Evolutionary conservation across 2,329 filamentous ascomycete genomes (phyloP).

Genomic region (Colletotrichum spaethianum): DNA sequence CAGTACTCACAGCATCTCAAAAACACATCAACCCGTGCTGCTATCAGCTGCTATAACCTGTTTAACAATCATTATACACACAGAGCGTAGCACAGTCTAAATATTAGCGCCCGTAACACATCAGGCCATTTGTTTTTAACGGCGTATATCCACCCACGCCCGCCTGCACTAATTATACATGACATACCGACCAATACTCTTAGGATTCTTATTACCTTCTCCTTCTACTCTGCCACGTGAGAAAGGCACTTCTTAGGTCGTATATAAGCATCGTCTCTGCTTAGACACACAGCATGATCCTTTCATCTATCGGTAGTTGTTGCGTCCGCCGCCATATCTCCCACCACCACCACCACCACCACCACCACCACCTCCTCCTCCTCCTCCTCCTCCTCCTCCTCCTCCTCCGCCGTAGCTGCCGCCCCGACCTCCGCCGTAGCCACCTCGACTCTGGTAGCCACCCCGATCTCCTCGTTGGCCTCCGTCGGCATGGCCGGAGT

Average conservation of each 20-base stretch:
- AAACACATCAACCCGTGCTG: no score
- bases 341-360: slow-evolving; percentile 10
- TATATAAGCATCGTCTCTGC: background rate
- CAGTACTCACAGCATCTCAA: background rate
- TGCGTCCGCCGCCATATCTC: slow-evolving; percentile 26
- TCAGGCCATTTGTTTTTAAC: background rate
- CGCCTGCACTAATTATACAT: background rate
- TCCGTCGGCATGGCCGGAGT: slow-evolving; percentile 11
- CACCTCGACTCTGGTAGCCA: slow-evolving; percentile 27
- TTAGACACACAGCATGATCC: background rate
- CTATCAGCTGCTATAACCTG: background rate
- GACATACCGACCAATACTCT: background rate
- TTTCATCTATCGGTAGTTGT: slow-evolving; percentile 19
- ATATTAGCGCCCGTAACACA: background rate
- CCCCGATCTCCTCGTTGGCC: slow-evolving; percentile 29
- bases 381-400: background rate
- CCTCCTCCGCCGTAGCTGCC: background rate
- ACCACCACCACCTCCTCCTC: background rate
- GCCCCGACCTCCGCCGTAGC: slow-evolving; percentile 18
- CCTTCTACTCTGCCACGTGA: background rate
- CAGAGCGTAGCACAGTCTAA: background rate
- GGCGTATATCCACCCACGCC: background rate
- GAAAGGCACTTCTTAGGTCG: background rate
- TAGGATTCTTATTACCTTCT: no score
- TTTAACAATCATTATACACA: background rate